These are phyloP conservation scores for Babesia bovis DNA, from an alignment of 169 alveolate genomes.

Conservation along the genomic window DNA sequence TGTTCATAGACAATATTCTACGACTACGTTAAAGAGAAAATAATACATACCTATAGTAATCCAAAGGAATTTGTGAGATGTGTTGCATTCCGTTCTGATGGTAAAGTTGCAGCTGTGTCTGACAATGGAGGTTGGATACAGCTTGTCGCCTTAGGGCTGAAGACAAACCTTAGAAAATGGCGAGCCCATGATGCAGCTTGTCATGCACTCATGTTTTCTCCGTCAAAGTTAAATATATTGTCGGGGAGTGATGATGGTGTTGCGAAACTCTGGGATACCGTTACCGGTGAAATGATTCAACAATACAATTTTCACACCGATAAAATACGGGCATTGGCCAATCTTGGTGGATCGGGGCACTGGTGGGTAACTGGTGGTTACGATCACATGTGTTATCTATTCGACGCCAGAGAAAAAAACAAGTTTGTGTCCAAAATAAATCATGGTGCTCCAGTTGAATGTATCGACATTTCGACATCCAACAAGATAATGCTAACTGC, in stretches of 20 bases:
- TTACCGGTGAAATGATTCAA: conserved; percentile 15
- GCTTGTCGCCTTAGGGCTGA: conserved; percentile 47
- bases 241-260: conserved; percentile 62
- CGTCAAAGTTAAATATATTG: conserved; percentile 27
- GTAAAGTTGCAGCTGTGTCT: conserved; percentile 58
- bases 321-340: conserved; percentile 33
- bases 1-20: conserved; percentile 39
- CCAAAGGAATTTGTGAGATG: conserved; percentile 56
- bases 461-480: conserved; percentile 29
- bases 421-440: conserved; percentile 34
- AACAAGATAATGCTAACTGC: conserved; percentile 29
- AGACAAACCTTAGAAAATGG: conserved; percentile 39
- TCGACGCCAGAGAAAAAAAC: conserved; percentile 38
- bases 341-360: conserved; percentile 12
- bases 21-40: conserved; percentile 17
- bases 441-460: conserved; percentile 55
- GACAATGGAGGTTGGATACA: conserved; percentile 63
- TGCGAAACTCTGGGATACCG: conserved; percentile 61
- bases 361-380: conserved; percentile 65
- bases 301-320: conserved; percentile 47
- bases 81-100: conserved; percentile 43
- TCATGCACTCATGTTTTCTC: conserved; percentile 41
- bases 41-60: conserved; percentile 21
- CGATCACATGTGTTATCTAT: conserved; percentile 36
- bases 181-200: conserved; percentile 55